Base-by-base conservation (phyloP, 441 rosid genomes). In the Aleurites moluccanus region DNA sequence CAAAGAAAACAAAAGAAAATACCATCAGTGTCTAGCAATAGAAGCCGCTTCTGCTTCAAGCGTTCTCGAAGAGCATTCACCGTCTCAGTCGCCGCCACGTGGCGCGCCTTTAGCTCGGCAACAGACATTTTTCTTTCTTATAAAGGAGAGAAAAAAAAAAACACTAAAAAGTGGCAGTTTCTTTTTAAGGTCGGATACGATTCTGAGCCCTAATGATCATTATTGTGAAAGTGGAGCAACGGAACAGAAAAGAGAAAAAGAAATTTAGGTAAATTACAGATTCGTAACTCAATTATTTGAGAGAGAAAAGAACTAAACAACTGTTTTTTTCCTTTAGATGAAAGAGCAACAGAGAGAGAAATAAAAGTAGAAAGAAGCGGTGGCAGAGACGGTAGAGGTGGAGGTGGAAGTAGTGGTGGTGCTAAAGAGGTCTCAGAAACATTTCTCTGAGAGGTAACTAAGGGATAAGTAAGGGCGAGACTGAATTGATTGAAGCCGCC, bases 1-100 rank as follows among this genome's bases (percentile, higher is more conserved):
- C 40, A 73, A 21, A 33, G 73, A 18, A 33, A 57, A 16, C 6
- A 69, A 59, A 14, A 27, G 38, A 52, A 18, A 73, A 35, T 68
- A 93, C 99, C 94, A 73, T 96, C 93, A 42, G 94, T 81, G 79
- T 93, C 97, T 30, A 93, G 94, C 65, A 92, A 84, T 79, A 83
- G 91, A 38, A 84, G 89, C 6, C 98, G 94, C 79, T 81, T 87
- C 90, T 91, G 96, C 89, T 77, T 85, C 85, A 96, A 82, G 52
- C 77, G 86, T 57, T 93, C 96, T 67, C 89, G 84, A 49, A 96
- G 93, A 76, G 74, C 80, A 78, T 84, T 85, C 67, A 88, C 93
- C 55, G 86, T 86, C 71, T 90, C 97, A n/a, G 89, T 82, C 52
- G 93, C 98, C 35, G 79, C 83, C 63, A 81, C 77, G 86, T 90